These are phyloP conservation scores for Salix exigua DNA, from an alignment of 345 rosid genomes.

Conservation along the genomic window DNA sequence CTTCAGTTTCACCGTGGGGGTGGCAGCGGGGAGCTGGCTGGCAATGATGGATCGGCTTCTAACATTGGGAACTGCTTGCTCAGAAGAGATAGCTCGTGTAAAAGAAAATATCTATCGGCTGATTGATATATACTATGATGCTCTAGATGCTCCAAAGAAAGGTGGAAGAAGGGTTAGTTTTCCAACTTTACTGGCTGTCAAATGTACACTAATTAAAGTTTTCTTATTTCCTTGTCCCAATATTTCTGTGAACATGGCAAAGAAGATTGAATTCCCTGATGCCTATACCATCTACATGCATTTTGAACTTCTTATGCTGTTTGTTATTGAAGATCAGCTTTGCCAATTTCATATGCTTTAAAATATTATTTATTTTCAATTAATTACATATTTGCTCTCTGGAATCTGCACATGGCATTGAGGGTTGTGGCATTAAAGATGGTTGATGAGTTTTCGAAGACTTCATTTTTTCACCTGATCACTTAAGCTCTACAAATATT, in stretches of 20 bases:
- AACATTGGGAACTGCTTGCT: conserved; percentile 31
- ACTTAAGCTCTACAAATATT: no score
- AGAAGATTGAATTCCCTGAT: background rate
- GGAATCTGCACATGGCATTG: no score
- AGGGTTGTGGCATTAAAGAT: background rate
- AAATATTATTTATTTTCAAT: no score
- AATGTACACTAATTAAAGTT: background rate
- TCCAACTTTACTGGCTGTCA: background rate
- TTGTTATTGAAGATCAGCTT: no score
- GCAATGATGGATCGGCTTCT: conserved; percentile 73
- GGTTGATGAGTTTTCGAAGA: background rate
- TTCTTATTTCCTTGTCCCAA: background rate
- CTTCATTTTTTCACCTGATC: no score
- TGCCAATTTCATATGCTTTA: no score
- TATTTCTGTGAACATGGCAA: background rate
- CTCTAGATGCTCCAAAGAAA: conserved; percentile 74
- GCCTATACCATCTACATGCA: background rate
- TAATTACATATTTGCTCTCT: no score
- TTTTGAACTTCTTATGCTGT: background rate
- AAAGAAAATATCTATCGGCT: conserved; percentile 36
- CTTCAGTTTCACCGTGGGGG: conserved; percentile 48
- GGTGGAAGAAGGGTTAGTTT: conserved; percentile 43
- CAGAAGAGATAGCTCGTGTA: conserved; percentile 37
- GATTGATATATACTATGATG: conserved; percentile 65
- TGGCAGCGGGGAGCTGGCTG: conserved; percentile 70